phyloP scores from a whole-genome alignment of 805 yeast species.

The Lipomyces orientalis region DNA sequence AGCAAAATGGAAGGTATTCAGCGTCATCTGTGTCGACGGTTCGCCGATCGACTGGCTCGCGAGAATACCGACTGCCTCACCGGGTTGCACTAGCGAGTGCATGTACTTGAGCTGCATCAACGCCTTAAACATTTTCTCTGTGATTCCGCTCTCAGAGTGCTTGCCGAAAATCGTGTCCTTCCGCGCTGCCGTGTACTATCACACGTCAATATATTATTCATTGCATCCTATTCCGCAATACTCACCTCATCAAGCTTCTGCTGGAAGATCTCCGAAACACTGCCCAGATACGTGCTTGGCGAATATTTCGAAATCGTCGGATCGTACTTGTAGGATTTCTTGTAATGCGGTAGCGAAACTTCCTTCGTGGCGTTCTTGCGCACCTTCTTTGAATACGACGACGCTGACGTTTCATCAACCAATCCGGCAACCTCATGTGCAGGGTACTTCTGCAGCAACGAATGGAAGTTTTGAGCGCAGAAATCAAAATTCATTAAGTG shows the following conservation, averaged over 20 bases:
- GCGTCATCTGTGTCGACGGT: constrained; percentile 99
- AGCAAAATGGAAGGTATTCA: constrained; percentile 96
- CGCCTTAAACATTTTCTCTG: constrained; percentile 86
- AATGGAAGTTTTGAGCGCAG: constrained; percentile 89
- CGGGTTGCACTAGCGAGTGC: constrained; percentile 94
- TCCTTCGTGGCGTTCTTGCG: constrained; percentile 68
- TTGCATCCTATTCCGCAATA: not conserved
- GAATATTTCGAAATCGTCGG: constrained; percentile 85
- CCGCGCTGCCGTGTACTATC: constrained; percentile 20
- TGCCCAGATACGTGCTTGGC: constrained; percentile 89
- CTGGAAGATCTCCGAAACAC: constrained; percentile 90
- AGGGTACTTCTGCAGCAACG: constrained; percentile 82
- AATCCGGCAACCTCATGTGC: constrained; percentile 66
- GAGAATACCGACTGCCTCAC: constrained; percentile 97
- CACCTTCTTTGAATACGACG: constrained; percentile 79
- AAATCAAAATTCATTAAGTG: constrained; percentile 92
- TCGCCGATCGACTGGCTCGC: constrained; percentile 99
- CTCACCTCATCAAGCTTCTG: constrained; percentile 70
- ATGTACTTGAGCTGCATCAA: constrained; percentile 98
- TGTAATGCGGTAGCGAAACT: constrained; percentile 64
- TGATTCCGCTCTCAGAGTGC: constrained; percentile 53
- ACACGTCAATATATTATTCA: not conserved
- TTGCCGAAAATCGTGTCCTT: constrained; percentile 30
- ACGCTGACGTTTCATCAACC: constrained; percentile 84
- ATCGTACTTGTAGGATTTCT: constrained; percentile 71